phyloP scores from a whole-genome alignment of 495 filamentous ascomycete species.

The Neurospora sp. region DNA sequence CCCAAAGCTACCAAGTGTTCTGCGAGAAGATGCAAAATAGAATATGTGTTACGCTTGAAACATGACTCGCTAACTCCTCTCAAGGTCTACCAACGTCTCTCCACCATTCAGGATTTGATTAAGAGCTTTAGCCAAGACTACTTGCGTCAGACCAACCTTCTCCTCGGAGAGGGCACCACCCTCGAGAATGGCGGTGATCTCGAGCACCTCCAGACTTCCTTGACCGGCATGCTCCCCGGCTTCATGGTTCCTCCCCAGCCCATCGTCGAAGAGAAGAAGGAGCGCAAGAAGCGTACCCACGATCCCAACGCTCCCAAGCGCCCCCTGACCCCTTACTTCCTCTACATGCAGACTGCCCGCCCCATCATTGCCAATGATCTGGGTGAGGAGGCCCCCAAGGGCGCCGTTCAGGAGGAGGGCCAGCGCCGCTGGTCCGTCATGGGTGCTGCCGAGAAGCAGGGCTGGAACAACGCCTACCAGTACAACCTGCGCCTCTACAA shows the following conservation, averaged over 20 bases:
- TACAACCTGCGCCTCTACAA: conserved; percentile 70
- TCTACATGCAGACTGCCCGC: conserved; percentile 81
- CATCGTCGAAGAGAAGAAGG: conserved; percentile 57
- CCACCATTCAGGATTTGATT: conserved; percentile 62
- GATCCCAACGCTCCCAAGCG: conserved; percentile 95
- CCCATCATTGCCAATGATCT: conserved; percentile 66
- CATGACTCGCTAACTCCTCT: conserved; percentile 16
- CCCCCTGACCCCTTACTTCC: conserved; percentile 85
- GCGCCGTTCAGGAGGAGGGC: conserved; percentile 73
- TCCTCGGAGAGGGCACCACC: conserved; percentile 53
- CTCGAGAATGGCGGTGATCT: conserved; percentile 40
- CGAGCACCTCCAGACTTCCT: conserved; percentile 40
- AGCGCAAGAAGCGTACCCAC: conserved; percentile 76
- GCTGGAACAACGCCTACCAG: conserved; percentile 65
- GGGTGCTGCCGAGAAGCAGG: conserved; percentile 57
- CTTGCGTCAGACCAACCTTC: conserved; percentile 68
- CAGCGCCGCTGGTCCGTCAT: conserved; percentile 74
- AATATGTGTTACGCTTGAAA: neutral
- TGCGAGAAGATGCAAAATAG: neutral
- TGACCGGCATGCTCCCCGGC: conserved; percentile 20
- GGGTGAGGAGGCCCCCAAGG: conserved; percentile 56
- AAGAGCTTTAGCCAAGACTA: conserved; percentile 68
- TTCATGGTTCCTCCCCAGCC: conserved; percentile 26
- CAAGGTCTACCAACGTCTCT: conserved; percentile 64
- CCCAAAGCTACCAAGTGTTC: neutral